Base-by-base conservation (phyloP, 1,139 yeast species). In the Citeromyces siamensis region DNA sequence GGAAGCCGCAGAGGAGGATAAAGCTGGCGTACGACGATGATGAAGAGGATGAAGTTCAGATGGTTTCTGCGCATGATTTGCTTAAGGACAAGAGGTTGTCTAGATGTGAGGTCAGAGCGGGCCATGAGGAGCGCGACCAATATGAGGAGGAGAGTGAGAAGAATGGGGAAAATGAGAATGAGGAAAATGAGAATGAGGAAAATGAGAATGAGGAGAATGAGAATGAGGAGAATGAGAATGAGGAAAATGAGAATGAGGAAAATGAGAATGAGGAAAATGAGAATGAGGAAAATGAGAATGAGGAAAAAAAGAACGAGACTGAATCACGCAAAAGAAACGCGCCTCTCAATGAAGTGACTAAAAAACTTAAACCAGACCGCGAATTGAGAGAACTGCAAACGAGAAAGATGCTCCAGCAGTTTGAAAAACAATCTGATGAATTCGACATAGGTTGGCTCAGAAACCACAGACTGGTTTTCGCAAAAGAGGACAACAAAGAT, bases 61-160 rank as follows among this genome's bases (percentile, higher is more conserved):
- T 73, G 63, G 60, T 56, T 40, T 66, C 79, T 29, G 73, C 74
- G 0, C 75, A 71, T 44, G 75, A 68, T 34, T 42, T 62, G 33
- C 47, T 56, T 36, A 42, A 49, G 13, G 64, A 59, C 41, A 49
- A 47, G 40, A 47, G 46, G 19, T 40, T 55, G n/a, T 12, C 19
- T 10, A 12, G 5, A n/a, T 14, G 14, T n/a, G n/a, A n/a, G n/a
- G n/a, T 10, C 33, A 13, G 33, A 29, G 33, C 19, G 20, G 20
- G 18, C 19, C 33, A 8, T 10, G 20, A 7, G 31, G 9, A 27
- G n/a, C 31, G n/a, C 12, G 13, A 10, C 16, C 13, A 6, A 13
- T 16, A 7, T 27, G 16, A 7, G 20, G 14, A 12, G 29, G 6
- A 22, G 35, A 20, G 4, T 18, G 16, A 6, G 23, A 6, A 8